A percentile compares a stretch with the other conserved stretches of the same genome.
Evolutionary conservation across 306 rosid species (phyloP).

Genomic region (Lathyrus tuberosus): DNA sequence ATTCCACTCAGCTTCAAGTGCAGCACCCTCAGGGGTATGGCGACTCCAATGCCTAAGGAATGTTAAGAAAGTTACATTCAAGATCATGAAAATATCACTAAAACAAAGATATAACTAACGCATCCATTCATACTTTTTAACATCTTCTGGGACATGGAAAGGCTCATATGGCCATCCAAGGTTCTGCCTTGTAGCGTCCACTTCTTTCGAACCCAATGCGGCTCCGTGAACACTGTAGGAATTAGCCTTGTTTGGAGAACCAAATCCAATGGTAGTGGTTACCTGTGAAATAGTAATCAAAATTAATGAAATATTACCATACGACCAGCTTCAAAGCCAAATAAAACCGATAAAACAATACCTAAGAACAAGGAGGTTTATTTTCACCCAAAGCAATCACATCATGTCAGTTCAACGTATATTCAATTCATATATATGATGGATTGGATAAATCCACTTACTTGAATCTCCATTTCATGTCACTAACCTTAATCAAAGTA

Average conservation of each 20-base stretch:
- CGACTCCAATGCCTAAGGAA: conserved; percentile 88
- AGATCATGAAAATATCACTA: conserved; percentile 36
- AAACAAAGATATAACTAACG: conserved; percentile 14
- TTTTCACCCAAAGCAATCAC: conserved; percentile 7
- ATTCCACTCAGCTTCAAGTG: conserved; percentile 91
- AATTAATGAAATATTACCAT: conserved; percentile 5
- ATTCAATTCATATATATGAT: conserved; percentile 16
- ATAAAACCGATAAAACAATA: conserved; percentile 7
- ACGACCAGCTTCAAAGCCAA: conserved; percentile 8
- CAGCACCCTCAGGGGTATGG: conserved; percentile 70
- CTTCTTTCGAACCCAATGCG: conserved; percentile 97
- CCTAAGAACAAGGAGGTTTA: not conserved
- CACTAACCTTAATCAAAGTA: conserved; percentile 86
- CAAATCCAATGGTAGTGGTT: conserved; percentile 94
- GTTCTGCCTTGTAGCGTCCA: conserved; percentile 95
- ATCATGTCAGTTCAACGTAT: conserved; percentile 12
- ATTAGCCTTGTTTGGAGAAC: conserved; percentile 99
- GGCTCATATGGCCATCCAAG: conserved; percentile 99
- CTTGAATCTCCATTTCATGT: conserved; percentile 30
- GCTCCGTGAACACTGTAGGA: conserved; percentile 90
- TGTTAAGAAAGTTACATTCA: conserved; percentile 31
- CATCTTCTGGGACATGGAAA: conserved; percentile 98
- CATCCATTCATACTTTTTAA: conserved; percentile 65
- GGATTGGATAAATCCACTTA: conserved; percentile 13
- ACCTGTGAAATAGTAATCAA: conserved; percentile 57